phyloP scores from a whole-genome alignment of 768 basidiomycete species.

The Candolleomyces eurysporus region DNA sequence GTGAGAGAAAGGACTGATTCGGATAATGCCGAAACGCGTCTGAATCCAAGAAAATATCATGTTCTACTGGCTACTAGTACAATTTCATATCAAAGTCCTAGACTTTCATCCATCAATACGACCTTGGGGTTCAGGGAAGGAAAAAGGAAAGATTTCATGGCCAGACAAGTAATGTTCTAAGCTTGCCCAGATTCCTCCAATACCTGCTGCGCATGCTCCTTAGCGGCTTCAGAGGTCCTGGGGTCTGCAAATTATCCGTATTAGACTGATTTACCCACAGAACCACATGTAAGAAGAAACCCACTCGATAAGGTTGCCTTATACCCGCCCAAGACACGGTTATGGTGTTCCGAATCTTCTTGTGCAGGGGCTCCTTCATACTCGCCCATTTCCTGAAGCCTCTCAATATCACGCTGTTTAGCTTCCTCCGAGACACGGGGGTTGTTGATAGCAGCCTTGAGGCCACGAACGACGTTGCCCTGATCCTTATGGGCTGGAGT shows the following conservation, averaged over 20 bases:
- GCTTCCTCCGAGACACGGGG: constrained; percentile 57
- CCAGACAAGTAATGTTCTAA: no score
- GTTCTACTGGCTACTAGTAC: no score
- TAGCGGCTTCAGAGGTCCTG: constrained; percentile 2
- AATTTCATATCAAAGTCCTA: no score
- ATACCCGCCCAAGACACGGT: constrained; percentile 7
- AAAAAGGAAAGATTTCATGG: no score
- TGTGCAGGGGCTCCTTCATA: neutral
- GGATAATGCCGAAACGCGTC: no score
- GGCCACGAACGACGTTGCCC: constrained; percentile 42
- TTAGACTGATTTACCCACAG: neutral
- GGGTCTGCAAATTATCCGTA: constrained; percentile 1
- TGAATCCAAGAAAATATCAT: no score
- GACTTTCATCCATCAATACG: no score
- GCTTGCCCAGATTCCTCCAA: neutral
- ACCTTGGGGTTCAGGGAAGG: no score
- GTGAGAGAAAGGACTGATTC: no score
- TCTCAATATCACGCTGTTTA: constrained; percentile 44
- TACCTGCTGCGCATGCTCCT: constrained; percentile 8
- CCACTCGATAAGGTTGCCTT: constrained; percentile 12
- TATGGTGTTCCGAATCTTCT: neutral
- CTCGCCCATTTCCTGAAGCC: constrained; percentile 36
- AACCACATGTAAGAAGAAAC: neutral
- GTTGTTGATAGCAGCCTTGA: constrained; percentile 59
- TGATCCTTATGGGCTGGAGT: constrained; percentile 27